Evolutionary conservation across 1,139 yeast species (phyloP), one percentile per base, ranked within the genome.

Genomic region (Taiozyma sp.): DNA sequence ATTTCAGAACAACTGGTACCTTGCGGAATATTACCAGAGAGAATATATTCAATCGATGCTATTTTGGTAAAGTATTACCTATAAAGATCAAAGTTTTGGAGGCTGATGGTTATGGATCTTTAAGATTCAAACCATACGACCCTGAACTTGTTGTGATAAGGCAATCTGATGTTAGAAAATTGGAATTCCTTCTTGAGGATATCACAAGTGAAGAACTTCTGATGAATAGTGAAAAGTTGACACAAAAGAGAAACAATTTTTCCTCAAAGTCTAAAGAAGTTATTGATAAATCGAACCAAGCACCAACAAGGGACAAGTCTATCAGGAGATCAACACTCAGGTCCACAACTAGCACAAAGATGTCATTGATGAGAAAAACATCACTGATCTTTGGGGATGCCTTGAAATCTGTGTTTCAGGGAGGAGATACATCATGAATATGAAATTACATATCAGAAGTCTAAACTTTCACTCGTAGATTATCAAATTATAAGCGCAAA

Each of bases 191-290:
- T 7, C 52, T 62, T 49, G 57, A 58, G 46, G 61, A 61, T 39
- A 39, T 61, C 32, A 60, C 61, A 63, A 60, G 64, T 40, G 60
- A 60, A 19, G 65, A 61, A 38, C 51, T 62, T 44, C 22, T 49
- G 2, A 47, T 60, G 4, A 16, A 38, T 12, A 38, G 19, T 10
- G 41, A 19, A 9, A 38, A 38, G 24, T 4, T 22, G 13, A 12
- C 24, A n/a, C 36, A n/a, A 30, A 22, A 29, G 8, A 16, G 40
- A n/a, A 16, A 13, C 13, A 43, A 19, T 13, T 7, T 19, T 7
- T n/a, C 36, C 6, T 32, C 19, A n/a, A 32, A 32, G 19, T 32
- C 36, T 19, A 32, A n/a, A n/a, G 36, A 32, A 32, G 16, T 8
- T n/a, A n/a, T 7, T 8, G 36, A n/a, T 8, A 32, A n/a, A 32